Percentiles rank a stretch among this genome's conserved stretches.
phyloP scores from a whole-genome alignment of 225 moss, liverwort and hornwort genomes.

The Bryoerythrophyllum caledonicum region DNA sequence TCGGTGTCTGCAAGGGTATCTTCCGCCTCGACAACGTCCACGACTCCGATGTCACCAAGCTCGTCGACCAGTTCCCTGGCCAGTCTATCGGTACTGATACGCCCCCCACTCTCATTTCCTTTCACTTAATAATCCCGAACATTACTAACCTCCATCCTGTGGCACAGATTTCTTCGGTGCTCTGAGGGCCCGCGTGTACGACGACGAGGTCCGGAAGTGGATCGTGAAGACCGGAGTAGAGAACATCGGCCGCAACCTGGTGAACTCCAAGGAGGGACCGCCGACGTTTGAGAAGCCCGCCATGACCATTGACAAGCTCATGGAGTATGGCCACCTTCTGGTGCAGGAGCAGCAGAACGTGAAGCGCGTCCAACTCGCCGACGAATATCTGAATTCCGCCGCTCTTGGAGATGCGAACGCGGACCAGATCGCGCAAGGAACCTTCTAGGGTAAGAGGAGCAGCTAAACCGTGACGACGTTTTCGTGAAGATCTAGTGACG shows the following conservation, averaged over 20 bases:
- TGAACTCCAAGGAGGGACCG: constrained; percentile 70
- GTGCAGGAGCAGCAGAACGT: constrained; percentile 95
- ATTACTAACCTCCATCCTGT: neutral
- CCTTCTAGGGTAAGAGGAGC: constrained; percentile 53
- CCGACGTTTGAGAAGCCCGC: constrained; percentile 67
- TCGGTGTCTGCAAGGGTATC: constrained; percentile 88
- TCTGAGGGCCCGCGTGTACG: constrained; percentile 92
- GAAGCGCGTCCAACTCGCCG: constrained; percentile 90
- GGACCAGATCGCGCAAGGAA: constrained; percentile 56
- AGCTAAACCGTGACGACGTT: neutral
- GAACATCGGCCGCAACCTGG: constrained; percentile 75
- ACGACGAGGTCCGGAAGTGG: constrained; percentile 93
- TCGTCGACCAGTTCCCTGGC: constrained; percentile 89
- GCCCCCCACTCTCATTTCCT: too few relatives aligned
- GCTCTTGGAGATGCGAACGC: constrained; percentile 76
- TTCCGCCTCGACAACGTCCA: constrained; percentile 67
- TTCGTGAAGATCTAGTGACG: neutral
- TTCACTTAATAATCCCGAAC: too few relatives aligned
- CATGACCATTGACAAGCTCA: constrained; percentile 60
- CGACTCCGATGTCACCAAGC: constrained; percentile 30
- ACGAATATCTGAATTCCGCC: constrained; percentile 52
- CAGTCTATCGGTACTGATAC: constrained; percentile 74
- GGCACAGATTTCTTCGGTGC: constrained; percentile 96
- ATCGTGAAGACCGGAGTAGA: constrained; percentile 50
- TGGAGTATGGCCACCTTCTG: constrained; percentile 73